Conservation (phyloP, 2,329 filamentous ascomycete genomes). For the Penicillium sp. region DNA sequence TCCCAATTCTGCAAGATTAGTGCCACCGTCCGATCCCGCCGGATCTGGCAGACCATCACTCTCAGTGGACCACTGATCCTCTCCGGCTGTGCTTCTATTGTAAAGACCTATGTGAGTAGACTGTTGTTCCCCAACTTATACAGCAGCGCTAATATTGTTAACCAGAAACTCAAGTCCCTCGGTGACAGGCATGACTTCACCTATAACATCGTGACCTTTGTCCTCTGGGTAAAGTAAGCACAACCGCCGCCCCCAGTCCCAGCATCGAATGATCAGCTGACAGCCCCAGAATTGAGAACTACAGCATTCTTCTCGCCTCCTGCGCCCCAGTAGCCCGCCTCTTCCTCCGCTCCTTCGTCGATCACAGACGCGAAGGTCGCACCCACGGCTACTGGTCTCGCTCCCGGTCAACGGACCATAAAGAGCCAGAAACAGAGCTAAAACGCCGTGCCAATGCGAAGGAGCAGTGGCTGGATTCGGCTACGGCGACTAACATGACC, state of each 20-base stretch:
- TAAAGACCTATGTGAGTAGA: slow-evolving; percentile 33
- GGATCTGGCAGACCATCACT: slow-evolving; percentile 36
- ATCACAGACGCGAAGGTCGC: slow-evolving; percentile 20
- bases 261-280: background rate
- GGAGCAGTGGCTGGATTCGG: slow-evolving; percentile 18
- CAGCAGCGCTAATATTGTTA: background rate
- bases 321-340: slow-evolving; percentile 34
- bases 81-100: slow-evolving; percentile 34
- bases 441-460: slow-evolving; percentile 6
- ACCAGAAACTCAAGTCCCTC: slow-evolving; percentile 31
- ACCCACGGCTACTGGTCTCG: slow-evolving; percentile 21
- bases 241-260: background rate
- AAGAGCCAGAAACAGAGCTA: slow-evolving; percentile 15
- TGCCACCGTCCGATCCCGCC: slow-evolving; percentile 27
- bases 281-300: slow-evolving; percentile 34
- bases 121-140: background rate
- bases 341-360: slow-evolving; percentile 30
- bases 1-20: slow-evolving; percentile 30
- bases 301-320: slow-evolving; percentile 35
- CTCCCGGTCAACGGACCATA: slow-evolving; percentile 17
- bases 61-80: slow-evolving; percentile 34
- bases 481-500: slow-evolving; percentile 1
- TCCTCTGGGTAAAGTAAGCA: slow-evolving; percentile 38
- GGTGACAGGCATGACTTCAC: slow-evolving; percentile 35
- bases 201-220: slow-evolving; percentile 34